A percentile compares a stretch with the other conserved stretches of the same genome.
phyloP scores from a whole-genome alignment of 495 filamentous ascomycete genomes.

The Tirmania nivea region DNA sequence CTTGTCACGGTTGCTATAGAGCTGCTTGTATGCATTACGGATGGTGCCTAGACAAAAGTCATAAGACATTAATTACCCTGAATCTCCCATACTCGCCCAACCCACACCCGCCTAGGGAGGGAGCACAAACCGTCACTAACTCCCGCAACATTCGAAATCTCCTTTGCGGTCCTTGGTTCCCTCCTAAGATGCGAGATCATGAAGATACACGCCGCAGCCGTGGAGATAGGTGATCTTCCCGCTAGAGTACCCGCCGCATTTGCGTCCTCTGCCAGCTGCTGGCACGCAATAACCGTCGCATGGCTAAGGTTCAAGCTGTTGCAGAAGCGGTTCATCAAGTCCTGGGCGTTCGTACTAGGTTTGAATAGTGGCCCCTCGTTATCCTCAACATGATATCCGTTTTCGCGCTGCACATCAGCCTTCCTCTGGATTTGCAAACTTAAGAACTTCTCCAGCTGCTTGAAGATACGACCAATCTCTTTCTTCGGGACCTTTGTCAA shows the following conservation, averaged over 20 bases:
- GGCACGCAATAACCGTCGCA: slow-evolving; percentile 46
- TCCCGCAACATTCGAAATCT: slow-evolving; percentile 57
- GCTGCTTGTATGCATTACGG: slow-evolving; percentile 74
- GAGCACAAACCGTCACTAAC: slow-evolving; percentile 48
- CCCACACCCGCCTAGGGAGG: not conserved
- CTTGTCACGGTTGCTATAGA: slow-evolving; percentile 49
- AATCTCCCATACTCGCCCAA: too few relatives aligned
- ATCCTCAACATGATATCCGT: slow-evolving; percentile 26
- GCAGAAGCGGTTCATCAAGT: slow-evolving; percentile 77
- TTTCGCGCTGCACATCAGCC: slow-evolving; percentile 17
- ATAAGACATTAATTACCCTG: not conserved
- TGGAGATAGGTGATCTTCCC: slow-evolving; percentile 81
- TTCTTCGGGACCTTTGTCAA: slow-evolving; percentile 89
- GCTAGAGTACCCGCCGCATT: slow-evolving; percentile 54
- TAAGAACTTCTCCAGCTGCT: slow-evolving; percentile 73
- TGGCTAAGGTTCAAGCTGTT: slow-evolving; percentile 50
- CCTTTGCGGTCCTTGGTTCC: slow-evolving; percentile 53
- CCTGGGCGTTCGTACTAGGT: slow-evolving; percentile 56
- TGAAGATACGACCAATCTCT: slow-evolving; percentile 92
- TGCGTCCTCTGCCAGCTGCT: slow-evolving; percentile 50
- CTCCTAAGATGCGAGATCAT: slow-evolving; percentile 73
- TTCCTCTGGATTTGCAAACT: slow-evolving; percentile 28
- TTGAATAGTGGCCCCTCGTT: slow-evolving; percentile 40
- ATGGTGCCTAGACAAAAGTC: slow-evolving; percentile 41
- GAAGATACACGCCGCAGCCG: slow-evolving; percentile 88